These are phyloP conservation scores for Phyllosticta citribraziliensis DNA, from an alignment of 2,329 filamentous ascomycete genomes.

Conservation along the genomic window DNA sequence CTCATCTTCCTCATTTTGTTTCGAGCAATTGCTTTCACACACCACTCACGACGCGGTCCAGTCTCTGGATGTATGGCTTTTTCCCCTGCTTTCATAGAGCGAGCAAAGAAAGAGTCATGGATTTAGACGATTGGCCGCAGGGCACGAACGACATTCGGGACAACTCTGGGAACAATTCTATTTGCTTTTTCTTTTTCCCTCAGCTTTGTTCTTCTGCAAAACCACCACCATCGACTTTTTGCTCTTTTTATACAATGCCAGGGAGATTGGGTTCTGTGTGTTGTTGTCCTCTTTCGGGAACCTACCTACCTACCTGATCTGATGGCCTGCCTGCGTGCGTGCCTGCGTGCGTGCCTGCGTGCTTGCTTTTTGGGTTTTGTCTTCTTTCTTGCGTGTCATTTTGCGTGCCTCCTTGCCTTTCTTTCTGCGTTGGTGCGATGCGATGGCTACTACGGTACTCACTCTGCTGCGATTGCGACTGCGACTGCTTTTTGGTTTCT, in stretches of 20 bases:
- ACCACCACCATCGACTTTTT: no score
- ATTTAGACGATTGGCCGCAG: neutral
- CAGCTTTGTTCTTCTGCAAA: no score
- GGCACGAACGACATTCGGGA: neutral
- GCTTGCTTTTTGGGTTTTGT: neutral
- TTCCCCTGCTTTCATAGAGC: no score
- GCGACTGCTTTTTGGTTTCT: no score
- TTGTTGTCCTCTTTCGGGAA: no score
- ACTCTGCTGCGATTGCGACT: no score
- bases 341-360: neutral
- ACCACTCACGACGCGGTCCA: neutral
- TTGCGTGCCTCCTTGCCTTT: neutral
- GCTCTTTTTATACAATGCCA: no score
- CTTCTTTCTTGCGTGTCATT: neutral
- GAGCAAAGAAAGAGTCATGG: no score
- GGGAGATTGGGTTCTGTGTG: no score
- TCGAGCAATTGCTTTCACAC: neutral
- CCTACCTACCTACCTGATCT: no score
- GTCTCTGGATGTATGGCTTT: neutral
- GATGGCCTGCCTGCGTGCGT: neutral
- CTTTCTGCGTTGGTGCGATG: neutral
- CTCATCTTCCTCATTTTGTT: neutral
- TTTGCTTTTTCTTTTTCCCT: neutral
- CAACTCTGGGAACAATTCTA: neutral
- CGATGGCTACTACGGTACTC: no score